A percentile compares a stretch with the other conserved stretches of the same genome.
Conservation (phyloP, 2,329 filamentous ascomycete genomes). For the Neopestalotiopsis sp. region DNA sequence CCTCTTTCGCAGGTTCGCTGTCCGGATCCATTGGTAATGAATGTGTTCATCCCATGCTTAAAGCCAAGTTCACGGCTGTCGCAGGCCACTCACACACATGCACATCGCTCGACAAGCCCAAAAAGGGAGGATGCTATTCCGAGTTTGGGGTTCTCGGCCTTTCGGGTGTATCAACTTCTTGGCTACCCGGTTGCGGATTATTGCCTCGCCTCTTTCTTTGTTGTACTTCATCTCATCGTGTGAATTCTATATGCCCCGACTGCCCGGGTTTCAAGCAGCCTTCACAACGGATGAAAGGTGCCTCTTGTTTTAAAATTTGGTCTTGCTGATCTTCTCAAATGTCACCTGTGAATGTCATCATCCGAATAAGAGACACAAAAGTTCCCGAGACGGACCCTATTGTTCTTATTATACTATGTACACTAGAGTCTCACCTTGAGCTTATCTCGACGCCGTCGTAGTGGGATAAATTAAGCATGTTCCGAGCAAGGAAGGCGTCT, state of each 20-base stretch:
- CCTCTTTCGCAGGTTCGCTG: neutral
- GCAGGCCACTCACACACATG: neutral
- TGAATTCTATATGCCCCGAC: neutral
- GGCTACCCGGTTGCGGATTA: neutral
- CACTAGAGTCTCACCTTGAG: neutral
- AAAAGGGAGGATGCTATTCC: neutral
- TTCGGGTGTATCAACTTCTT: neutral
- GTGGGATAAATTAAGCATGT: neutral
- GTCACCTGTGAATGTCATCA: neutral
- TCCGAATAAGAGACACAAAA: neutral
- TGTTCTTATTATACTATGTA: too few species aligned
- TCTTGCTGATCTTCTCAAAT: neutral
- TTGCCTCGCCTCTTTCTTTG: neutral
- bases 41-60: conserved; percentile 4
- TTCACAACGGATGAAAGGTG: neutral
- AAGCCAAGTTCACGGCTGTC: neutral
- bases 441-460: conserved; percentile 4
- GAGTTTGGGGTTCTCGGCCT: neutral
- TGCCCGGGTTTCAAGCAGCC: neutral
- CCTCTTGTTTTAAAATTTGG: too few species aligned
- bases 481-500: conserved; percentile 1
- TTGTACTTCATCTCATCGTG: neutral
- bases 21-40: neutral
- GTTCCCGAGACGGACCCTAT: neutral
- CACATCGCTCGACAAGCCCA: neutral